A percentile compares a stretch with the other conserved stretches of the same genome.
Conservation (phyloP, 1,284 basidiomycete genomes). For the Polyporus tsugae region DNA sequence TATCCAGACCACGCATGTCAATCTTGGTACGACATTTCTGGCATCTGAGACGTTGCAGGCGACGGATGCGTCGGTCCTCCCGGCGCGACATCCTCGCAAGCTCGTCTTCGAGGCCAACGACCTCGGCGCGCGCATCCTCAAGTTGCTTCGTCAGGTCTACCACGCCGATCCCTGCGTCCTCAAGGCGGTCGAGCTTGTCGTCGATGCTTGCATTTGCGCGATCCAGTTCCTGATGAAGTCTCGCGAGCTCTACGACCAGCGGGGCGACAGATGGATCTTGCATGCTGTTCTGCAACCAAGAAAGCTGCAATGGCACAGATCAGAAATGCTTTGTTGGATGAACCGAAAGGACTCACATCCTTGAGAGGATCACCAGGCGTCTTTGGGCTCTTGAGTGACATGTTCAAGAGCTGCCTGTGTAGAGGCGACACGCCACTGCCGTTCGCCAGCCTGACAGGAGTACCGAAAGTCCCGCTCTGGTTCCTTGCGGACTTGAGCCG, state of each 20-base stretch:
- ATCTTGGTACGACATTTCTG: conserved; percentile 71
- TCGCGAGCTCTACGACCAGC: conserved; percentile 68
- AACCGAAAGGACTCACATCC: conserved; percentile 61
- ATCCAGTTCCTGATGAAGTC: conserved; percentile 76
- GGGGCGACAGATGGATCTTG: conserved; percentile 61
- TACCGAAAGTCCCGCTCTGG: conserved; percentile 49
- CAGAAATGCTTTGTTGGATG: conserved; percentile 6
- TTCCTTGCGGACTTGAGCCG: conserved; percentile 66
- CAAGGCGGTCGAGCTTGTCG: conserved; percentile 83
- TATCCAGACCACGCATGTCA: conserved; percentile 54
- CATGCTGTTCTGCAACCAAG: conserved; percentile 71
- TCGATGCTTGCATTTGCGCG: conserved; percentile 84
- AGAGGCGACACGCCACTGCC: conserved; percentile 72
- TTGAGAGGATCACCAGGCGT: conserved; percentile 80
- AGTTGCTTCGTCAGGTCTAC: conserved; percentile 75
- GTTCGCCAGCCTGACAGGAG: conserved; percentile 63
- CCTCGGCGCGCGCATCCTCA: conserved; percentile 69
- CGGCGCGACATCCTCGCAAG: conserved; percentile 65
- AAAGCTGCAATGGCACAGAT: conserved; percentile 53
- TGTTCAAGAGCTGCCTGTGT: conserved; percentile 71
- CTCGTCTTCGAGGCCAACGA: conserved; percentile 70
- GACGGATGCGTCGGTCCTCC: conserved; percentile 68
- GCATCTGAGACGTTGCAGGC: conserved; percentile 67
- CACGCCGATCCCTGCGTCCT: conserved; percentile 77
- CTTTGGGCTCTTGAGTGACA: conserved; percentile 72